phyloP scores from a whole-genome alignment of 768 basidiomycete genomes.

The Phylloporus scabripes region DNA sequence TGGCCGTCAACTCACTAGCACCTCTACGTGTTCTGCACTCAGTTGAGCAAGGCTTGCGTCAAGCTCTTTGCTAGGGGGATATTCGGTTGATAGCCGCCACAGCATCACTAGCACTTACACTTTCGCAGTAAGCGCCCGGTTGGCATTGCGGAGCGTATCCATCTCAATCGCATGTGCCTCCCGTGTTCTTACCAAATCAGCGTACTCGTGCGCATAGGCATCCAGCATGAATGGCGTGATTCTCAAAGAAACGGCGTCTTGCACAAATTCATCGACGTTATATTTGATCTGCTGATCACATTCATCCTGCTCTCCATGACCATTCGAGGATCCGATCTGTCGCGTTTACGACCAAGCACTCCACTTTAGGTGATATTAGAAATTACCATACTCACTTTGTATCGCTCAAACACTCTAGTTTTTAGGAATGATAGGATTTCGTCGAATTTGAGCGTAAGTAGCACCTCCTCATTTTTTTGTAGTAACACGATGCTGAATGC shows the following conservation, averaged over 20 bases:
- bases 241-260: conserved; percentile 76
- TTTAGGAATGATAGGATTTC: conserved; percentile 84
- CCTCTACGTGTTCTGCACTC: conserved; percentile 76
- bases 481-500: conserved; percentile 87
- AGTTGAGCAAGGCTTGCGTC: conserved; percentile 75
- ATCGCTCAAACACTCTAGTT: conserved; percentile 73
- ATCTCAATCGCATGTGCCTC: conserved; percentile 83
- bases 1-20: conserved; percentile 44
- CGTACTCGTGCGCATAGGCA: conserved; percentile 81
- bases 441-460: conserved; percentile 85
- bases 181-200: conserved; percentile 67
- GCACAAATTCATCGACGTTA: conserved; percentile 76
- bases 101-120: conserved; percentile 51
- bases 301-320: conserved; percentile 24
- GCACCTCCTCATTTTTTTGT: conserved; percentile 76
- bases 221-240: conserved; percentile 98
- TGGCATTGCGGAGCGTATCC: conserved; percentile 75
- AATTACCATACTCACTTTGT: conserved; percentile 43
- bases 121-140: conserved; percentile 68
- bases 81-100: conserved; percentile 1
- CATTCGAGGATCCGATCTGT: conserved; percentile 28
- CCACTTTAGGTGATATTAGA: neutral
- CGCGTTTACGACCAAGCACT: neutral
- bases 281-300: conserved; percentile 37
- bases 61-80: conserved; percentile 59